Evolutionary conservation across 1,284 basidiomycete genomes (phyloP).

Genomic region (Pascua sp.): DNA sequence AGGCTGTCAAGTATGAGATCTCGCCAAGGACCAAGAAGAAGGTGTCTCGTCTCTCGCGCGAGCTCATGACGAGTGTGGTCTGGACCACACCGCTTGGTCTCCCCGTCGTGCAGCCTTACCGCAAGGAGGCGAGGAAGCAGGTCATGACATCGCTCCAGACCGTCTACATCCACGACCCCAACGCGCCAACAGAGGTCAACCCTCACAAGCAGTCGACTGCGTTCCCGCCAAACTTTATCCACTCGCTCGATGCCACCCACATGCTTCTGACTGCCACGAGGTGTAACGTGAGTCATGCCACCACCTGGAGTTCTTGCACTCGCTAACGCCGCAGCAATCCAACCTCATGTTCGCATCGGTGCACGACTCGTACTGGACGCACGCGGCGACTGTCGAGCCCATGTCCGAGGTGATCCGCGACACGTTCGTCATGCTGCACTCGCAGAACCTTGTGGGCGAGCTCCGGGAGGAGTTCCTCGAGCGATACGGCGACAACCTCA

Average conservation of each 20-base stretch:
- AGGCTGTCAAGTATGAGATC: neutral
- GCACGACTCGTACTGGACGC: conserved; percentile 99
- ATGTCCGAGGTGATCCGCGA: conserved; percentile 90
- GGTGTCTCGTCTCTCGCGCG: conserved; percentile 59
- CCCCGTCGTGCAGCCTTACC: conserved; percentile 95
- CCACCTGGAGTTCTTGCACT: neutral
- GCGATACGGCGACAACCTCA: conserved; percentile 70
- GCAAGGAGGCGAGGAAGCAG: conserved; percentile 74
- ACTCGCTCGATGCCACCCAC: conserved; percentile 96
- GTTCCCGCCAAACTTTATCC: conserved; percentile 98
- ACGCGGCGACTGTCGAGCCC: conserved; percentile 78
- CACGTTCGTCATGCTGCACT: conserved; percentile 89
- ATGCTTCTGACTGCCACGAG: conserved; percentile 98
- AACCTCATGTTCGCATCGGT: conserved; percentile 86
- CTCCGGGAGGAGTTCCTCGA: conserved; percentile 63
- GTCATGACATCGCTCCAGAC: conserved; percentile 81
- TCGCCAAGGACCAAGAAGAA: conserved; percentile 7
- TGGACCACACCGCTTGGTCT: conserved; percentile 95
- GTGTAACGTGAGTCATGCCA: conserved; percentile 61
- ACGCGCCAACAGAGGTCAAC: conserved; percentile 74
- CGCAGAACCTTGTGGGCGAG: conserved; percentile 69
- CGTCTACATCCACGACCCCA: conserved; percentile 90
- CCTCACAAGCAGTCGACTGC: conserved; percentile 85
- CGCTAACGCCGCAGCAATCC: conserved; percentile 54
- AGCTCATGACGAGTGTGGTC: conserved; percentile 92